These are phyloP conservation scores for Paraleonurus japonicus DNA, from an alignment of 257 asterid genomes.

Conservation along the genomic window DNA sequence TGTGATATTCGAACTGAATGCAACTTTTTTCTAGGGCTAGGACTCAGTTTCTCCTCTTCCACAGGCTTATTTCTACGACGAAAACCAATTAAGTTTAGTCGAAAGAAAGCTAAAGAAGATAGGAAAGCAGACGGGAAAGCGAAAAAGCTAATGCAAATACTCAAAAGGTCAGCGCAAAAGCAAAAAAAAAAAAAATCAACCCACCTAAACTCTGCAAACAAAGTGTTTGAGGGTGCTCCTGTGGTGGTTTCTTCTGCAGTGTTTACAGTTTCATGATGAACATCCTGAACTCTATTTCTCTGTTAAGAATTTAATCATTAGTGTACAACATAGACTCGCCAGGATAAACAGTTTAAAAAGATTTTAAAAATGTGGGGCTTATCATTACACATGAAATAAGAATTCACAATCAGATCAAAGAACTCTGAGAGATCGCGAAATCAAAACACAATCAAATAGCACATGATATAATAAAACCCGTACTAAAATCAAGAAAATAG, in stretches of 20 bases:
- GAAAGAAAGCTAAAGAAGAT: background rate
- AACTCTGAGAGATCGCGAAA: background rate
- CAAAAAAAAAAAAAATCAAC: too few relatives aligned
- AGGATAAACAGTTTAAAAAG: background rate
- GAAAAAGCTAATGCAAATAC: too few relatives aligned
- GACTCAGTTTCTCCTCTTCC: slow-evolving; percentile 45
- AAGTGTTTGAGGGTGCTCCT: slow-evolving; percentile 33
- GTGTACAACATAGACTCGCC: background rate
- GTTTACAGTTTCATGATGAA: slow-evolving; percentile 26
- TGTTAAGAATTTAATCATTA: slow-evolving; percentile 28
- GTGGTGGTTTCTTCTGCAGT: slow-evolving; percentile 35
- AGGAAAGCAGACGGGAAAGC: background rate
- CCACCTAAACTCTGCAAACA: slow-evolving; percentile 45
- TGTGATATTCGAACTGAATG: slow-evolving; percentile 62
- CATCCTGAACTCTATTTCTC: slow-evolving; percentile 46
- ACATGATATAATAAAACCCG: background rate
- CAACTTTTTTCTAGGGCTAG: slow-evolving; percentile 62
- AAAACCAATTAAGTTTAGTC: slow-evolving; percentile 1
- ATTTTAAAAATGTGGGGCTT: background rate
- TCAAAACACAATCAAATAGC: background rate
- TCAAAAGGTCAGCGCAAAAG: too few relatives aligned
- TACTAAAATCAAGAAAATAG: background rate
- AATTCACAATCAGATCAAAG: background rate
- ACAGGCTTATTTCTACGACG: slow-evolving; percentile 40
- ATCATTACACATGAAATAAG: background rate